Evolutionary conservation across 2,329 filamentous ascomycete species (phyloP), one percentile per base, ranked within the genome.

Genomic region (Aspergillus sojae): DNA sequence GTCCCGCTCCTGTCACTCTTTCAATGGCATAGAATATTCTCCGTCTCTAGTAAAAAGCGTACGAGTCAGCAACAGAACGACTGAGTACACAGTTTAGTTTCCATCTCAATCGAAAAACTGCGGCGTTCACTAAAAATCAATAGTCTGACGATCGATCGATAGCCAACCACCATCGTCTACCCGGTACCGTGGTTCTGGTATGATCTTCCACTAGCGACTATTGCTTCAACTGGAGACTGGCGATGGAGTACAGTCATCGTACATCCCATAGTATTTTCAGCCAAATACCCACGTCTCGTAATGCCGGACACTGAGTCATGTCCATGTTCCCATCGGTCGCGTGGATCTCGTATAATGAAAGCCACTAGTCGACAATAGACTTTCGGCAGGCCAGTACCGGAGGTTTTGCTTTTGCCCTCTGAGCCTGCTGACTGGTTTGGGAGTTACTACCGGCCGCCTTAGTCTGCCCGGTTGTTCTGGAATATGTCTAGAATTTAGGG

Each of bases 121-220:
- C 32, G 19, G 21, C 7, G 21, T n/a, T 23, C 36, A 58, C 54
- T 63, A 53, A 64, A 58, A 64, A 45, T 57, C 64, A 56, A 66
- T 66, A 66, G 64, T 64, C 50, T 23, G 55, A 46, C 60, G 62
- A 64, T 64, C 62, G 53, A 66, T 62, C 59, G 57, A 66, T 66
- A 64, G 59, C 56, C 34, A 21, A 39, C 56, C 6, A 28, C 26
- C 23, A 52, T 41, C 11, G 10, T 50, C 43, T 48, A 43, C 45
- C 60, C 57, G 60, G 60, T 59, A 57, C 62, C 64, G 30, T 50
- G 41, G 56, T 50, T 54, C 45, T 62, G 59, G 57, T 34, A 48
- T 32, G 59, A 64, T 64, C 56, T 58, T 50, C 52, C 56, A 46
- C 56, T 65, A 57, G 43, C 59, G 26, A 48, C 39, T 59, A 26